Base-by-base conservation (phyloP, 208 protist genomes). In the Trypanosomatidae sp. region DNA sequence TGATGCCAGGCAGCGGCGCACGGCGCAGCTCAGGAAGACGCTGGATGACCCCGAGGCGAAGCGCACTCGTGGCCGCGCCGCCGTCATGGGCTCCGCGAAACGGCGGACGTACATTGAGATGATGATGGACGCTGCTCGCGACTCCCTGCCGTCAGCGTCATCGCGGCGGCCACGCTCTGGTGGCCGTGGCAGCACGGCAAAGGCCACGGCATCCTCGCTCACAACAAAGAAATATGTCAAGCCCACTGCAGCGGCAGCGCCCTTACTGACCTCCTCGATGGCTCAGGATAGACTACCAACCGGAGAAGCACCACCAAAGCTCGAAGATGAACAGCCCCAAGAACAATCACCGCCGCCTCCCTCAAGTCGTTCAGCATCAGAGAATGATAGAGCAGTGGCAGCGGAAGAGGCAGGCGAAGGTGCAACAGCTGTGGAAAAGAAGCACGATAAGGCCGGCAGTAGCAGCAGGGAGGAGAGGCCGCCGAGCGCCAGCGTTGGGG, bases 91-190 rank as follows among this genome's bases (percentile, higher is more conserved):
- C 22, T 76, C 76, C 4, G 55, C 65, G 55, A 39, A 68, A 70
- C 69, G 76, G 17, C 69, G 70, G 10, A 80, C 76, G 25, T 80
- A 76, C 59, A 74, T 80, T 33, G 76, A 80, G 41, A 19, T 62
- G 19, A 49, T 80, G 47, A 76, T 80, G 70, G 43, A 60, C 13
- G 70, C 76, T 5, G 76, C 76, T 6, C 64, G 65, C n/a, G 76
- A 80, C 22, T 22, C 76, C 1, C 76, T 70, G 13, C 25, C 53
- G n/a, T 33, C 65, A 30, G 10, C 36, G 36, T 39, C 36, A 39
- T 39, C 36, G 7, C 59, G 25, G 33, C 33, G 4, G 59, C 33
- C 59, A 17, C 28, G 28, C 60, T 58, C 70, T 9, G 9, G 25
- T 53, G 44, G 28, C 44, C 25, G 44, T 25, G 1, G 41, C 19